Evolutionary conservation across 2,329 filamentous ascomycete genomes (phyloP).

Genomic region (Fusarium chaquense): DNA sequence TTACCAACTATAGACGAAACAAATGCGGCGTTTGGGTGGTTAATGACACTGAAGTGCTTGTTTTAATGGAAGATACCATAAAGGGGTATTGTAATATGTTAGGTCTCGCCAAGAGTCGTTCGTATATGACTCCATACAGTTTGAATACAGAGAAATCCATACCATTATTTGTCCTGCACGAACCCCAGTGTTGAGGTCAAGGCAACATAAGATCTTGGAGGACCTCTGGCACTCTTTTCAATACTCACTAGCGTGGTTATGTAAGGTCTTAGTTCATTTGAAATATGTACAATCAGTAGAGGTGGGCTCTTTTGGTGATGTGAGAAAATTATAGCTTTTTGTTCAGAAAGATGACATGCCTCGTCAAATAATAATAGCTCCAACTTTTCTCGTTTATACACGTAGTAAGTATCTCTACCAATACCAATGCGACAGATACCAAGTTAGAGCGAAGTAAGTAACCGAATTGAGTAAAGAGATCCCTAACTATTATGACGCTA

Average conservation of each 20-base stretch:
- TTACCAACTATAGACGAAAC: slow-evolving; percentile 10
- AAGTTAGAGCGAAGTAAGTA: background rate
- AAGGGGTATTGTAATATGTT: slow-evolving; percentile 18
- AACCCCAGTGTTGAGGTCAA: background rate
- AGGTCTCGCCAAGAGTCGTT: background rate
- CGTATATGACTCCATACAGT: background rate
- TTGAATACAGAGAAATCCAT: background rate
- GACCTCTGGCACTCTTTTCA: background rate
- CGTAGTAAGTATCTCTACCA: background rate
- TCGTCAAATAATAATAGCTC: background rate
- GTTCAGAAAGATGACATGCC: too few species aligned
- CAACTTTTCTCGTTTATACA: background rate
- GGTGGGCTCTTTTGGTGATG: too few species aligned
- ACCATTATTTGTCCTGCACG: background rate
- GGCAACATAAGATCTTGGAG: background rate
- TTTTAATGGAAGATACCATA: slow-evolving; percentile 35
- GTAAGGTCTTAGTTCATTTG: too few species aligned
- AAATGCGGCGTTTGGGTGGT: slow-evolving; percentile 34
- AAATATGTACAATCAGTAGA: too few species aligned
- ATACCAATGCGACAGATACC: background rate
- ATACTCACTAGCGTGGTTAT: too few species aligned
- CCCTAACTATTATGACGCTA: slow-evolving; percentile 11
- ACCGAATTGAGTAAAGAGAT: slow-evolving; percentile 5
- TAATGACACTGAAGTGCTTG: slow-evolving; percentile 8
- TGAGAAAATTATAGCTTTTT: background rate